These are phyloP conservation scores for Caryopteris hybrid DNA, from an alignment of 305 asterid species.

Conservation along the genomic window DNA sequence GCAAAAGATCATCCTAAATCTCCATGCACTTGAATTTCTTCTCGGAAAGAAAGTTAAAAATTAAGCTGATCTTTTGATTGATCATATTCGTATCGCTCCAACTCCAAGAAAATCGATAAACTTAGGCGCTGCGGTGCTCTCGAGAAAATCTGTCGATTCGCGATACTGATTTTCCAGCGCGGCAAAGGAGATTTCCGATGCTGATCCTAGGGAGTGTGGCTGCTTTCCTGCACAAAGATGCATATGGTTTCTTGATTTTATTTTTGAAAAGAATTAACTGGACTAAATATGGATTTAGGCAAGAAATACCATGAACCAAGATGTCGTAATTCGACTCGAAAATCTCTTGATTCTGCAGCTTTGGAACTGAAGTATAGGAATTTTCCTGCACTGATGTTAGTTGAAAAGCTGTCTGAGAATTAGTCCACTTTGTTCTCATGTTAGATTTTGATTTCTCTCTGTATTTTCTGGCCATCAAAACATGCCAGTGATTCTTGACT, in stretches of 20 bases:
- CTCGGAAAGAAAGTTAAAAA: too few relatives aligned
- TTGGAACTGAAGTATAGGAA: not conserved
- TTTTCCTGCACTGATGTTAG: not conserved
- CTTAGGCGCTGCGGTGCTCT: slow-evolving; percentile 19
- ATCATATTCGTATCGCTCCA: slow-evolving; percentile 25
- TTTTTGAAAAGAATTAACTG: not conserved
- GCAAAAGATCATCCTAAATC: not conserved
- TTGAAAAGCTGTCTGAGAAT: not conserved
- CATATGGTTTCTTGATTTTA: not conserved
- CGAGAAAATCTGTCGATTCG: slow-evolving; percentile 2
- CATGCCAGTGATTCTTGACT: slow-evolving; percentile 63
- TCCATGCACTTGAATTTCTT: too few relatives aligned
- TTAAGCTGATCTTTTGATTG: not conserved
- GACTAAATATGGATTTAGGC: not conserved
- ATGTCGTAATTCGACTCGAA: slow-evolving; percentile 9
- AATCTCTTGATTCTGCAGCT: not conserved
- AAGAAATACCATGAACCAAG: slow-evolving; percentile 19
- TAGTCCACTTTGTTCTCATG: slow-evolving; percentile 17
- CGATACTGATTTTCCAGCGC: slow-evolving; percentile 7
- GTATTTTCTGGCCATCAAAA: slow-evolving; percentile 40
- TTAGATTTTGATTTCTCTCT: slow-evolving; percentile 28
- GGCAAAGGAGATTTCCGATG: slow-evolving; percentile 16
- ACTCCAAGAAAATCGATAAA: slow-evolving; percentile 55
- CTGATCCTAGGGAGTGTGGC: slow-evolving; percentile 13
- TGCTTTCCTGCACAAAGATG: slow-evolving; percentile 1